phyloP scores from a whole-genome alignment of 495 filamentous ascomycete genomes.

The Clavariopsis aquatica region DNA sequence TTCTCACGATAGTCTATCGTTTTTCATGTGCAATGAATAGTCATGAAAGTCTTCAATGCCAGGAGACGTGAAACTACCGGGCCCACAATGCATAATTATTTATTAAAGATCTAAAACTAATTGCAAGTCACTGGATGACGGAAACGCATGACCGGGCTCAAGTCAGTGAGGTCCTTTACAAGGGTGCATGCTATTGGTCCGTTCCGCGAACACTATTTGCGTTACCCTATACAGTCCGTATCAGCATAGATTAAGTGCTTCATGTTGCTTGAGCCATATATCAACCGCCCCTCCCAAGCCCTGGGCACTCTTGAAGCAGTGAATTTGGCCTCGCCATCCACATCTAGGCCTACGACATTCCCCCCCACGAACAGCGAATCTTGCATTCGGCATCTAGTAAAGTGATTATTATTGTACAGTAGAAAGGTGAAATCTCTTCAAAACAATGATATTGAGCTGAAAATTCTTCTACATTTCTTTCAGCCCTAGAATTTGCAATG shows the following conservation, averaged over 20 bases:
- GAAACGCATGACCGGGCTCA: not conserved
- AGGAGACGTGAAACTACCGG: not conserved
- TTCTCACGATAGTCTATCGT: too few relatives aligned
- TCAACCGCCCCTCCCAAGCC: not conserved
- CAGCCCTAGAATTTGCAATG: too few relatives aligned
- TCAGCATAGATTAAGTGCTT: not conserved
- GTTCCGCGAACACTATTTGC: not conserved
- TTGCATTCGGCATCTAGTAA: too few relatives aligned
- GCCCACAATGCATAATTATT: too few relatives aligned
- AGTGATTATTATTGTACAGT: too few relatives aligned
- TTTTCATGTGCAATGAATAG: too few relatives aligned
- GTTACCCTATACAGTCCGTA: not conserved
- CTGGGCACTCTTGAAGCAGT: not conserved
- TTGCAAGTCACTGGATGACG: not conserved
- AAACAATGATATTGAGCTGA: too few relatives aligned
- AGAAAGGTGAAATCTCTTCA: too few relatives aligned
- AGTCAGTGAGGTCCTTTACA: not conserved
- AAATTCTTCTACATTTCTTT: too few relatives aligned
- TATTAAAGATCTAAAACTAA: too few relatives aligned
- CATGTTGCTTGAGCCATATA: not conserved
- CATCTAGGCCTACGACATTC: not conserved
- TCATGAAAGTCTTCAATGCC: too few relatives aligned
- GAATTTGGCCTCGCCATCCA: not conserved
- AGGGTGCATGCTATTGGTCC: not conserved
- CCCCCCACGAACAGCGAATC: too few relatives aligned